These are phyloP conservation scores for Ustilago bromivora DNA, from an alignment of 1,284 basidiomycete species.

Conservation along the genomic window DNA sequence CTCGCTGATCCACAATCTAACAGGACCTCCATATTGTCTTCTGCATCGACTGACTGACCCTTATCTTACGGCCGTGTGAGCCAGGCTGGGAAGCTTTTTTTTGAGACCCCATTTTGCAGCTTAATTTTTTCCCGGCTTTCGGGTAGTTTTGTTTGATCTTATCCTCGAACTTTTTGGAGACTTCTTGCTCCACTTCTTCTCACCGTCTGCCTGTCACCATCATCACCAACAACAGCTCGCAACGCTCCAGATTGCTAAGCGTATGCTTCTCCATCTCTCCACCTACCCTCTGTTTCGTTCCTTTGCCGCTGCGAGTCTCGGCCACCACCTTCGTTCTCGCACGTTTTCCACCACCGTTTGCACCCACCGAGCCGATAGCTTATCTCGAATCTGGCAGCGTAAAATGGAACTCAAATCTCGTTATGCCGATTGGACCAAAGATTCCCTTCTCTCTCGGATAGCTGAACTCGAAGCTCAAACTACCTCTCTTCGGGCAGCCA, in stretches of 20 bases:
- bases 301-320: background rate
- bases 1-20: too few species aligned
- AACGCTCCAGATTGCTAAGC: background rate
- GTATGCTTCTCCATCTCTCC: background rate
- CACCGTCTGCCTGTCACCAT: background rate
- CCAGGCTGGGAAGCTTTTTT: background rate
- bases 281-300: background rate
- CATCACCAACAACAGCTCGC: background rate
- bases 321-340: background rate
- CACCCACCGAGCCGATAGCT: constrained; percentile 5
- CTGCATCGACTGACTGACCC: too few species aligned
- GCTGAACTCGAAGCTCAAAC: constrained; percentile 54
- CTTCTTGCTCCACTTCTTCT: background rate
- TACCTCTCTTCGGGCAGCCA: constrained; percentile 14
- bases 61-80: too few species aligned
- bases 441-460: constrained; percentile 50
- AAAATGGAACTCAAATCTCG: constrained; percentile 53
- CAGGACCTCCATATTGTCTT: too few species aligned
- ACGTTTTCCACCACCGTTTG: background rate
- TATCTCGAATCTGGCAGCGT: constrained; percentile 22
- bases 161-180: background rate
- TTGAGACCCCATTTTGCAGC: background rate
- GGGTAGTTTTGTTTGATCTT: background rate
- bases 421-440: constrained; percentile 52
- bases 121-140: background rate